Evolutionary conservation across 2,329 filamentous ascomycete genomes (phyloP).

Genomic region (Fusarium sp.): DNA sequence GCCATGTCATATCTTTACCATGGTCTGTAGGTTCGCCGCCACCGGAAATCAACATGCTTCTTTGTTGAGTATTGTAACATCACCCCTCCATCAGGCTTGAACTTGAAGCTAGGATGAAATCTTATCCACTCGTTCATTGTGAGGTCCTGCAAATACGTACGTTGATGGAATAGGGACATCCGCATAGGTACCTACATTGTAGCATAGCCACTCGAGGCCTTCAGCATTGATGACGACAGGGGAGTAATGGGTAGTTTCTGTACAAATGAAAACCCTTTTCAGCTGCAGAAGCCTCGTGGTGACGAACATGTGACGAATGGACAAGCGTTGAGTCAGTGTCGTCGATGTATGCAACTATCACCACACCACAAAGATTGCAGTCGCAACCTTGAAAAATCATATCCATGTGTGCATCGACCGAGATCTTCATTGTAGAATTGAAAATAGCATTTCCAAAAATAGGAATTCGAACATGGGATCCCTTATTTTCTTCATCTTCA

Average conservation of each 20-base stretch:
- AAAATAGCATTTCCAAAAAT: conserved; percentile 42
- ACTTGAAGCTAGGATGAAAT: not conserved
- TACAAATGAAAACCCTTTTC: not conserved
- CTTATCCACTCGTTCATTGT: not conserved
- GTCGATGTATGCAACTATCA: conserved; percentile 11
- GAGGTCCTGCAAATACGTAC: not conserved
- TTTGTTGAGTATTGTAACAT: not conserved
- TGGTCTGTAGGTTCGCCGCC: not conserved
- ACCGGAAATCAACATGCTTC: not conserved
- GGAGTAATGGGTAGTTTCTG: not conserved
- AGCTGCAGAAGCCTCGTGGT: not conserved
- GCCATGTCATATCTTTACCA: not conserved
- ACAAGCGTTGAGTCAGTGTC: conserved; percentile 11
- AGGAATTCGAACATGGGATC: conserved; percentile 10
- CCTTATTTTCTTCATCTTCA: conserved; percentile 19
- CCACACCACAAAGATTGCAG: not conserved
- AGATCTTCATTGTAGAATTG: conserved; percentile 23
- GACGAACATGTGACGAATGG: conserved; percentile 4
- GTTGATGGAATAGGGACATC: not conserved
- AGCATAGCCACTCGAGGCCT: not conserved
- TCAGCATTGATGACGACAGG: not conserved
- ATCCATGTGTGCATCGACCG: conserved; percentile 3
- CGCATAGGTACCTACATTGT: not conserved
- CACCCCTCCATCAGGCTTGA: not conserved
- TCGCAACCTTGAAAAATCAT: conserved; percentile 3